These are phyloP conservation scores for Cornus suecica DNA, from an alignment of 148 eudicot genomes.

Conservation along the genomic window DNA sequence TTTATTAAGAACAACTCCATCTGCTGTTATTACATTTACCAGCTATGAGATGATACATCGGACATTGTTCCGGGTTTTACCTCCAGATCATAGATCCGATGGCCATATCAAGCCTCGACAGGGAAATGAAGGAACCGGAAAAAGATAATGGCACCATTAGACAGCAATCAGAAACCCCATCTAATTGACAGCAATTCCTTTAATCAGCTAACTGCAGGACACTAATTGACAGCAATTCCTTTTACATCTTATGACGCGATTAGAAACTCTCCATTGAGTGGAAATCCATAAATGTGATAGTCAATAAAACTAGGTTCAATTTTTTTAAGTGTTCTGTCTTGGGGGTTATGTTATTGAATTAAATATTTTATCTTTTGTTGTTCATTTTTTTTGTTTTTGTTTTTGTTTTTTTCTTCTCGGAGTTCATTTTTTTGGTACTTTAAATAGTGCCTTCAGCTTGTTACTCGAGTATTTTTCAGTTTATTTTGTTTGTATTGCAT, in stretches of 20 bases:
- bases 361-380: neutral
- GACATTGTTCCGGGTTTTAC: constrained; percentile 39
- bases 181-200: constrained; percentile 18
- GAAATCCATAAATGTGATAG: neutral
- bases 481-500: too few relatives aligned
- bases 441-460: neutral
- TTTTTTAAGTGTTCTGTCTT: neutral
- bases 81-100: constrained; percentile 34
- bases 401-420: too few relatives aligned
- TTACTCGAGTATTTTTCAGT: neutral
- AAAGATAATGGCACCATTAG: constrained; percentile 4
- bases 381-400: too few relatives aligned
- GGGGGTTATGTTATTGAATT: too few relatives aligned
- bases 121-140: neutral
- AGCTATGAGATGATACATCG: constrained; percentile 84
- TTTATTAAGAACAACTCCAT: constrained; percentile 80
- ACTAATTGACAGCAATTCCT: neutral
- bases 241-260: neutral
- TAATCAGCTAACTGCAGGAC: constrained; percentile 13
- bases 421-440: neutral
- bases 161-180: constrained; percentile 19
- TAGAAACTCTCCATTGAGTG: neutral
- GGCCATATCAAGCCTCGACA: constrained; percentile 15
- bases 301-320: constrained; percentile 2
- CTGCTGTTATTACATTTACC: constrained; percentile 90